Base-by-base conservation (phyloP, 2,329 filamentous ascomycete species). In the Hirsutella rhossiliensis region DNA sequence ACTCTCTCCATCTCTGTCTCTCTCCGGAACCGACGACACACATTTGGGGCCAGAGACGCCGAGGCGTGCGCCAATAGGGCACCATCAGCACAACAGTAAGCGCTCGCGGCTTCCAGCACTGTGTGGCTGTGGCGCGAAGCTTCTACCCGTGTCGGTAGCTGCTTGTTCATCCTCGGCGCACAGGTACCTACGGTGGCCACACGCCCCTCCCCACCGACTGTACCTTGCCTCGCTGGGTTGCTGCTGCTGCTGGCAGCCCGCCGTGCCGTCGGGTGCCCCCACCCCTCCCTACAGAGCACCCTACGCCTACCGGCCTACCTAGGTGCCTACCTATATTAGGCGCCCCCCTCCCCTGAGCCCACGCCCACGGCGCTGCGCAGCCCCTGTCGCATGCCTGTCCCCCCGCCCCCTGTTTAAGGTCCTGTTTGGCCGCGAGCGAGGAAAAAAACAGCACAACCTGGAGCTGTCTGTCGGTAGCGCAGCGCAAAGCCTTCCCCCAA, bases 311-410 rank as follows among this genome's bases (percentile, higher is more conserved):
- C n/a, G n/a, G n/a, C n/a, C n/a, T n/a, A n/a, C n/a, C n/a, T n/a
- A n/a, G n/a, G n/a, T n/a, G n/a, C n/a, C n/a, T n/a, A 23, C 23
- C 23, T 23, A 7, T 23, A 23, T 7, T 23, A 23, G 23, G 23
- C 23, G 4, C 23, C 23, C 23, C 23, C 23, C 23, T 23, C 23
- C 23, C 23, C 23, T 36, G 34, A n/a, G n/a, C 17, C 15, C n/a
- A 36, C n/a, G 15, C 34, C 34, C 8, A 15, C 34, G 17, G 15
- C 15, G 8, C n/a, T 17, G 15, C n/a, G 15, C 34, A n/a, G 8
- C 52, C 52, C 52, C 45, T 49, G 50, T 47, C 47, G 47, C 52
- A 60, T 52, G 49, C 57, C 55, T 44, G 50, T 46, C 50, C 48
- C 34, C 30, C 4, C 11, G 11, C 30, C 13, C 15, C 17, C 34